Evolutionary conservation across 192 early-diverging fungal species (phyloP).

Genomic region (Backusella westeae): DNA sequence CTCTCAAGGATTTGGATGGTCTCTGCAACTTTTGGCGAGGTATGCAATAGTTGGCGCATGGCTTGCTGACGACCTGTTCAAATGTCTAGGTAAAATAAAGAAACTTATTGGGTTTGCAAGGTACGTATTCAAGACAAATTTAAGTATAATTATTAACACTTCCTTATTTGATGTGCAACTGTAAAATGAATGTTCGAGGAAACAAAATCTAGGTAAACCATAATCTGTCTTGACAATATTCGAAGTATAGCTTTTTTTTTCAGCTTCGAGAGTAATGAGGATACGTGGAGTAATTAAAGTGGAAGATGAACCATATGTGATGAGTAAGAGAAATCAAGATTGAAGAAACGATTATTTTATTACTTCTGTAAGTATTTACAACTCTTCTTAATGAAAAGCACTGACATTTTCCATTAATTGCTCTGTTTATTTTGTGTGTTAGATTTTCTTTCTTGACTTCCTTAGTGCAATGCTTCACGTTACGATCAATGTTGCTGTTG

Average conservation of each 20-base stretch:
- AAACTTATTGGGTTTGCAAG: constrained; percentile 4
- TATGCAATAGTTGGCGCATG: constrained; percentile 15
- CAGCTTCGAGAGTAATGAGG: too few species aligned
- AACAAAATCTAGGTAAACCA: constrained; percentile 1
- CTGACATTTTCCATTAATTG: constrained; percentile 11
- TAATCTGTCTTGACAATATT: constrained; percentile 1
- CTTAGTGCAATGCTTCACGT: not conserved
- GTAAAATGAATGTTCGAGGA: constrained; percentile 10
- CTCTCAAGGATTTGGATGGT: constrained; percentile 7
- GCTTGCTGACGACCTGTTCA: constrained; percentile 10
- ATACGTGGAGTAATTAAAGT: constrained; percentile 7
- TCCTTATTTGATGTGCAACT: not conserved
- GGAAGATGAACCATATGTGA: constrained; percentile 5
- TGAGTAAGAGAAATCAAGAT: constrained; percentile 11
- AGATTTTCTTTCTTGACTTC: constrained; percentile 12
- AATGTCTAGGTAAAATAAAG: constrained; percentile 17
- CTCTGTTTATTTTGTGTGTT: not conserved
- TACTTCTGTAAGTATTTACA: constrained; percentile 1
- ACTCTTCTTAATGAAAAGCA: not conserved
- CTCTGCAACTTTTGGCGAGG: constrained; percentile 9
- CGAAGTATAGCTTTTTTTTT: too few species aligned
- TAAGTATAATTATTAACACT: constrained; percentile 14
- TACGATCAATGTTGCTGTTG: not conserved
- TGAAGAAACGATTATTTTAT: constrained; percentile 14
- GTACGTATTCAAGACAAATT: constrained; percentile 5